Base-by-base conservation (phyloP, 306 rosid genomes). In the Astragalus membranaceus region DNA sequence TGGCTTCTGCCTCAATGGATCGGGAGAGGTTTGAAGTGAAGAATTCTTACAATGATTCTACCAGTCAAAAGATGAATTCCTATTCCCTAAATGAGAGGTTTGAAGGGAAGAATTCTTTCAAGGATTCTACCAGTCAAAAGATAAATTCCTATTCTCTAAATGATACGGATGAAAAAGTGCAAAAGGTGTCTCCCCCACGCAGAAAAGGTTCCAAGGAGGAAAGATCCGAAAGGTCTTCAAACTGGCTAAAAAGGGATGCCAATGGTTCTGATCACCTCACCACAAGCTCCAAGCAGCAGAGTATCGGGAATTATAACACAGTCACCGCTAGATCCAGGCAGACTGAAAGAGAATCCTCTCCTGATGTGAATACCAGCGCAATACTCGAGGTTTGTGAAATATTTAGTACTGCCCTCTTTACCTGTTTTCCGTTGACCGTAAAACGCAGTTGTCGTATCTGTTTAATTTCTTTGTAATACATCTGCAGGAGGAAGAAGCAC, bases 401-500 rank as follows among this genome's bases (percentile, higher is more conserved):
- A 37, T 69, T 67, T 59, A 33, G 70, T 74, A 30, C 62, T 26
- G 1, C 46, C 23, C 7, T 41, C 16, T 32, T 41, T 32, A 52
- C 32, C 32, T 3, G 37, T 50, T 69, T 11, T 51, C 30, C 17
- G 43, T 50, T 74, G 47, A 54, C 10, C 64, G 60, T 20, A 8
- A 70, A 52, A 52, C 70, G 74, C 67, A 12, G 15, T 17, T 55
- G 42, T n/a, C 33, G 66, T 59, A 53, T 50, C 72, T 56, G 70
- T 66, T 85, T 26, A 66, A 75, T 39, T 69, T 29, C 8, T 77
- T 54, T 71, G 64, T 15, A 43, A 30, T 72, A 11, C 69, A 77
- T 35, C 69, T 78, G 41, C 82, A 94, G 99, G 99, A 94, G 82
- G 98, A 94, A 72, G 97, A 94, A 85, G 96, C 97, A 39, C 68